Base-by-base conservation (phyloP, 129 eudicot genomes). In the Lactuca saligna region DNA sequence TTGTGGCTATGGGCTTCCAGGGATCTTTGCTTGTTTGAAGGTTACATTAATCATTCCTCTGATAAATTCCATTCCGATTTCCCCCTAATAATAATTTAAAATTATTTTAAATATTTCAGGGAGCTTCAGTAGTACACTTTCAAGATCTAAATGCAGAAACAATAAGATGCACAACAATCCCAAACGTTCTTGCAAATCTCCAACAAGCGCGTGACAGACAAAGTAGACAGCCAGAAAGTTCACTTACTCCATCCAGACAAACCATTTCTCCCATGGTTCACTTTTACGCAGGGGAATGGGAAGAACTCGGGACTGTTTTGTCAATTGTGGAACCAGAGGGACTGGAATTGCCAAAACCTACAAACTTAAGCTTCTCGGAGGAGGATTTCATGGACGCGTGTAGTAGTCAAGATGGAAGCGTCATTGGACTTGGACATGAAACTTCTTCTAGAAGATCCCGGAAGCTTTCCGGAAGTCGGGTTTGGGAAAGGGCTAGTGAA, bases 251-350 rank as follows among this genome's bases (percentile, higher is more conserved):
- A 41, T 88, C 95, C 41, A 76, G 95, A 62, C 84, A 82, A 73
- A 68, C 67, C 38, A 68, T 85, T 69, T 57, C 88, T 44, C 91
- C 95, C 0, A 41, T 53, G 35, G 91, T 88, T 16, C 70, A 85
- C 61, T 88, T 88, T 62, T 88, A 88, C 51, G 91, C 91, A 31
- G 95, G 95, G 25, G 91, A 88, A n/a, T 88, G 91, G 90, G 95
- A 88, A 61, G 95, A 88, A 65, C 82, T 88, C 54, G 78, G 86
- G 7, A 72, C 82, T 0, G 90, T 88, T 41, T 63, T 88, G 44
- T 84, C 91, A 6, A 76, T 82, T 35, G 79, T 85, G 5, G 81
- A 77, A 66, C 64, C 20, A 29, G 88, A 84, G 71, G 73, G 69
- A 64, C 80, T 60, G 20, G 95, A 87, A 55, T 57, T 64, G 42